Conservation (phyloP, 1,284 basidiomycete genomes). For the Boletus albobrunnescens region DNA sequence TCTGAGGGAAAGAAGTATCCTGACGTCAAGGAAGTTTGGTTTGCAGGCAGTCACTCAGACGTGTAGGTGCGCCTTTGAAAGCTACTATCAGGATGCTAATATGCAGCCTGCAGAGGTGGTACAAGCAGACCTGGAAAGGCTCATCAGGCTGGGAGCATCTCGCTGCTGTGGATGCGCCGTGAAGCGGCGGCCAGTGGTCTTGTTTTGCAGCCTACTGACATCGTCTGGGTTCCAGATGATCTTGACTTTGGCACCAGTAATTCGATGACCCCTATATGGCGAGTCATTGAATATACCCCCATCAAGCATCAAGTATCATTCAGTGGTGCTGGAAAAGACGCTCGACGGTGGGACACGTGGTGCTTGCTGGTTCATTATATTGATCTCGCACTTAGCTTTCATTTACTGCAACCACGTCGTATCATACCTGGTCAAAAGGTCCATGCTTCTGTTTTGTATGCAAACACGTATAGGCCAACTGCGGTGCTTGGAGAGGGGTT, state of each 20-base stretch:
- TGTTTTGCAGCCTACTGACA: constrained; percentile 17
- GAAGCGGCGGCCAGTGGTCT: constrained; percentile 25
- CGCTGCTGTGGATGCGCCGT: constrained; percentile 29
- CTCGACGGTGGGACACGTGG: constrained; percentile 11
- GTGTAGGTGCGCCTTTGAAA: constrained; percentile 24
- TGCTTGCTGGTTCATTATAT: not conserved
- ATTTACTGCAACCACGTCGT: constrained; percentile 20
- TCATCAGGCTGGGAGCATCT: constrained; percentile 23
- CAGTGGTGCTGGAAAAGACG: constrained; percentile 12
- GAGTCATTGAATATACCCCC: constrained; percentile 24
- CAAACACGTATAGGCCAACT: constrained; percentile 22
- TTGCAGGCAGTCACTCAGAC: constrained; percentile 33
- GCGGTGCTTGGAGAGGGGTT: constrained; percentile 28
- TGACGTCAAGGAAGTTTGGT: constrained; percentile 34
- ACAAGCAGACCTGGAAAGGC: constrained; percentile 11
- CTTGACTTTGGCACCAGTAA: constrained; percentile 19
- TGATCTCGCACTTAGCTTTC: constrained; percentile 15
- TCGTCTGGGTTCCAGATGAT: constrained; percentile 29
- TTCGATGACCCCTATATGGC: constrained; percentile 24
- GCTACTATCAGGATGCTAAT: not conserved
- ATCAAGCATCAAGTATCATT: constrained; percentile 28
- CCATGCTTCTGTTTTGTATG: constrained; percentile 29
- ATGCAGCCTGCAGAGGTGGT: constrained; percentile 20
- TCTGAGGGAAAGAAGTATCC: constrained; percentile 1
- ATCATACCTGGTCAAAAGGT: constrained; percentile 33